Evolutionary conservation across 306 rosid genomes (phyloP), one percentile per base, ranked within the genome.

Genomic region (Myrica gale): DNA sequence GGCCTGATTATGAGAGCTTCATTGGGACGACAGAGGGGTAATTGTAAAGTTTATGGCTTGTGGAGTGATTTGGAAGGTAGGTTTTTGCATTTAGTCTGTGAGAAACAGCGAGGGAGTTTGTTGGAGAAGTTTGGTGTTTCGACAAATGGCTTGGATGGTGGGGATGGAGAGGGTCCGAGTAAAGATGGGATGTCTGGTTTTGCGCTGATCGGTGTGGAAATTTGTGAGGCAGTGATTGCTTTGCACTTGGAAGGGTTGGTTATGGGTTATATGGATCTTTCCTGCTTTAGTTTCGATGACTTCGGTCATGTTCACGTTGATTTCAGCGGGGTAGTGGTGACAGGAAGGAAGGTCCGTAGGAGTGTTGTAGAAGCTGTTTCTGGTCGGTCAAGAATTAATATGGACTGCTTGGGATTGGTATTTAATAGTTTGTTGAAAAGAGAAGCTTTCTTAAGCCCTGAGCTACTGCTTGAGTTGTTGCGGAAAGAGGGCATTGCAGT

Each of bases 61-160:
- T 94, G 98, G 97, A 82, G 93, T 23, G 87, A 92, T 76, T 78
- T 79, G 86, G 87, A 69, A 54, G 88, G 81, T 74, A 93, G 93
- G 74, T 60, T 73, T 77, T 66, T 94, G 68, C 83, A 82, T 82
- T 10, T 94, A 62, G 96, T 85, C n/a, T 85, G 89, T 68, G 95
- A 85, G 88, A 80, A 85, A 50, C 66, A 44, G 17, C 68, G 65
- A 8, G 72, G 73, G 21, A 58, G 77, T 69, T 37, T 93, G 44
- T 26, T 52, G 41, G 89, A 88, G 55, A 85, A 80, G 88, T 73
- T 80, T 19, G 51, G 68, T 69, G 79, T 70, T 45, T 78, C 84
- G 81, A 60, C 73, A 15, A 71, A 68, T 82, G 85, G 84, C 9
- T 75, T 86, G 79, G 66, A 39, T 69, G 79, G 72, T 4, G 71